Evolutionary conservation across 2,329 filamentous ascomycete genomes (phyloP).

Genomic region (Fusarium sp.): DNA sequence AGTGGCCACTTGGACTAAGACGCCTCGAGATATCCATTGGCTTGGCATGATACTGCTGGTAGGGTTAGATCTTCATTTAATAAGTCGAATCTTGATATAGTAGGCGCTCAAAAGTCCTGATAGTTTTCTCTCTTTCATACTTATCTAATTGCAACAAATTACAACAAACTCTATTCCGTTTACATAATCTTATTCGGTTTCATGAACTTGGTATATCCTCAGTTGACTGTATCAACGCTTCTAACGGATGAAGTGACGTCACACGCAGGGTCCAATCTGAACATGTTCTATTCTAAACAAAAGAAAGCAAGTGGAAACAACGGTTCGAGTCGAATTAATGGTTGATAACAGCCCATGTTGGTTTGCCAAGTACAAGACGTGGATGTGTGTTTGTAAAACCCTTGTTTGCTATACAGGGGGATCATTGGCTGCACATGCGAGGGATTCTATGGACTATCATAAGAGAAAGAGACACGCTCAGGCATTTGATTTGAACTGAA

Average conservation of each 20-base stretch:
- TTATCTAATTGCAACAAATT: no score
- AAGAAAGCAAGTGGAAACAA: slow-evolving; percentile 11
- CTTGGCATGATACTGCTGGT: background rate
- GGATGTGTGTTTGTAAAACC: slow-evolving; percentile 16
- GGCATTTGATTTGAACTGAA: slow-evolving; percentile 23
- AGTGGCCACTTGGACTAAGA: background rate
- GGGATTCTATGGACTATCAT: slow-evolving; percentile 10
- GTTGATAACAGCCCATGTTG: slow-evolving; percentile 1
- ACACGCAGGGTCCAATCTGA: slow-evolving; percentile 17
- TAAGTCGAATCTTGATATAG: no score
- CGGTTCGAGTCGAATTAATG: background rate
- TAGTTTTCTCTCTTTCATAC: no score
- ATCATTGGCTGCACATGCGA: slow-evolving; percentile 21
- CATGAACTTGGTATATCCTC: no score
- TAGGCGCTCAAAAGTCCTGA: no score
- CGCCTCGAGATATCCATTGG: background rate
- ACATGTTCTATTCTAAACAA: background rate
- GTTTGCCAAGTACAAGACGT: slow-evolving; percentile 21
- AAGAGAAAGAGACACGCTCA: slow-evolving; percentile 18
- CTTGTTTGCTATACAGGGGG: slow-evolving; percentile 12
- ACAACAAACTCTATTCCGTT: no score
- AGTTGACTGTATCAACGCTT: background rate
- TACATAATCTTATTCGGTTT: no score
- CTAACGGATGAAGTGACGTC: slow-evolving; percentile 27
- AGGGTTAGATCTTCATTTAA: no score